Base-by-base conservation (phyloP, 306 rosid genomes). In the Dryas drummondii region DNA sequence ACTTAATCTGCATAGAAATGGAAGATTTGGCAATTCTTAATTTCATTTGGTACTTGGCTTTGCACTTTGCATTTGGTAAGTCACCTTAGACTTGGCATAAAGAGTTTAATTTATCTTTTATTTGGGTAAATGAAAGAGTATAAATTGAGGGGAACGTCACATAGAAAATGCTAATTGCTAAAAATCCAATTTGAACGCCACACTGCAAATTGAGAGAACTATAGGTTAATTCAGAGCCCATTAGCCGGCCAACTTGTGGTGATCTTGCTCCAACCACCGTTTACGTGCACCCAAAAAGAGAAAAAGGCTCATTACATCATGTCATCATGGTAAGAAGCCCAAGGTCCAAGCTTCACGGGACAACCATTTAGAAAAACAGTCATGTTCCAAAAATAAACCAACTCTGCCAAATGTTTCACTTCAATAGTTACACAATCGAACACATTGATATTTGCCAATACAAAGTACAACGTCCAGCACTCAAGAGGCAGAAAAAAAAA, bases 381-480 rank as follows among this genome's bases (percentile, higher is more conserved):
- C 62, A 10, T 13, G 41, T 45, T 47, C 9, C 61, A 42, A 45
- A 9, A 63, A 76, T 22, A 77, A 77, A 32, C 10, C 66, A 55
- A 44, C 10, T 56, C 17, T 2, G 75, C 75, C 15, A 19, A 15
- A 17, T 46, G 45, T 56, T 71, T 66, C 9, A 44, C 65, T 71
- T 22, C 42, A 55, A 22, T 71, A 71, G 75, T 49, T 57, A 71
- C 66, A 71, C 27, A 26, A 7, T 9, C 47, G 57, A 7, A 9
- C 55, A 57, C 4, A 71, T 22, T 22, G 22, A 57, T 12, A 13
- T 7, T 22, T 71, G 48, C 76, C 56, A 51, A 50, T 49, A 47
- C 37, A n/a, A 27, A 53, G 72, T 75, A 80, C 79, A 74, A n/a
- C 12, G 67, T 19, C 44, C 59, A 52, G 52, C 10, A 6, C 46